These are phyloP conservation scores for Didymella segeticola DNA, from an alignment of 2,329 filamentous ascomycete genomes.

Conservation along the genomic window DNA sequence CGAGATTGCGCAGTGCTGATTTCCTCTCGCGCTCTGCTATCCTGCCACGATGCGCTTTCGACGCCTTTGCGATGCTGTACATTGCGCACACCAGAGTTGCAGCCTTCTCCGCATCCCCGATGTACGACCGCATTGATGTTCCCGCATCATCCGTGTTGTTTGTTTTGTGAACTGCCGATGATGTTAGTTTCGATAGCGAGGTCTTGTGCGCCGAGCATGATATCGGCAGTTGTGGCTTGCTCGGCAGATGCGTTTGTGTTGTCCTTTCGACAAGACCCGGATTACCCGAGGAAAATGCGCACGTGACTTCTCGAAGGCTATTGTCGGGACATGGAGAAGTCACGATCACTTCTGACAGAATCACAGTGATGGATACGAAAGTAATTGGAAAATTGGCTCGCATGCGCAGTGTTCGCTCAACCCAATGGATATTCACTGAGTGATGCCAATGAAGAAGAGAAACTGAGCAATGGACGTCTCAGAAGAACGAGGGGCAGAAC, in stretches of 20 bases:
- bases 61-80: not conserved
- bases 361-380: not conserved
- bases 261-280: not conserved
- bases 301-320: slow-evolving; percentile 5
- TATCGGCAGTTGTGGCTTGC: slow-evolving; percentile 16
- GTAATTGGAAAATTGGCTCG: too few relatives aligned
- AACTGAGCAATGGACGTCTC: too few relatives aligned
- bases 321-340: not conserved
- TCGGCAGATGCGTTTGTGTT: slow-evolving; percentile 15
- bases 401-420: too few relatives aligned
- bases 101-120: not conserved
- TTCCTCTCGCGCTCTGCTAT: not conserved
- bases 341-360: not conserved
- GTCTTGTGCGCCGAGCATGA: slow-evolving; percentile 1
- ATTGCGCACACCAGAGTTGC: not conserved
- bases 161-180: slow-evolving; percentile 14
- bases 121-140: not conserved
- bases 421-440: too few relatives aligned
- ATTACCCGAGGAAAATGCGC: not conserved
- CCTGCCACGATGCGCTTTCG: not conserved
- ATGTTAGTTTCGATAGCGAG: not conserved
- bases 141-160: slow-evolving; percentile 1
- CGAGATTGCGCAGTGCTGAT: not conserved
- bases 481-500: too few relatives aligned
- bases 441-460: too few relatives aligned